Base-by-base conservation (phyloP, 805 yeast genomes). In the Sugiyamaella valdiviana region DNA sequence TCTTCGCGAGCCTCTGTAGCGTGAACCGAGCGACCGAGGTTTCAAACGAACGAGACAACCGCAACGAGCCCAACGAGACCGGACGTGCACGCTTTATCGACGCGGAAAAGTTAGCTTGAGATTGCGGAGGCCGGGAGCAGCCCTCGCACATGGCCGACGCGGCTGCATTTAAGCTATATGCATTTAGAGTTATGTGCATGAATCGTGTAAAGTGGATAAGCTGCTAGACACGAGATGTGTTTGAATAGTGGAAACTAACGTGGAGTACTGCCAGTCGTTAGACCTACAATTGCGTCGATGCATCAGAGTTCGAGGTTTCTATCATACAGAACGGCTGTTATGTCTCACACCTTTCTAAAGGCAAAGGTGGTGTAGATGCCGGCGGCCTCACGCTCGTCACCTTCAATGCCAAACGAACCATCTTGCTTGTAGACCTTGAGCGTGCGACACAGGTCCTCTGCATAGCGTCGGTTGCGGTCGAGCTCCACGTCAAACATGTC, bases 291-390 rank as follows among this genome's bases (percentile, higher is more conserved):
- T 10, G 9, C 9, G 32, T 26, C 10, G 32, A 26, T 26, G 4
- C 32, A 26, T 26, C n/a, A 26, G 29, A 24, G 32, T 3, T 26
- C 32, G n/a, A n/a, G n/a, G n/a, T n/a, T n/a, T n/a, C n/a, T n/a
- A n/a, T 39, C 7, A 39, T 14, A 20, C 12, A 36, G n/a, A 3
- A 17, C 39, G n/a, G 6, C 10, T 10, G 6, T 10, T 37, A 37
- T 14, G 15, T 5, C 14, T n/a, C 26, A 9, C 14, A 51, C 45
- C 50, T 62, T 64, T 36, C 53, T 85, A 64, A 90, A 89, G 2
- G 82, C 91, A 70, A 88, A 89, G 1, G 88, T 87, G 29, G 85
- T 69, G 63, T 89, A 90, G 58, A 88, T 85, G n/a, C 85, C 87
- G 43, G 84, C 74, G 6, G 89, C 89, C 62, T 91, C 97, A 49